Percentiles rank a stretch among this genome's conserved stretches.
Evolutionary conservation across 257 asterid species (phyloP).

Genomic region (Capsicum chinense): DNA sequence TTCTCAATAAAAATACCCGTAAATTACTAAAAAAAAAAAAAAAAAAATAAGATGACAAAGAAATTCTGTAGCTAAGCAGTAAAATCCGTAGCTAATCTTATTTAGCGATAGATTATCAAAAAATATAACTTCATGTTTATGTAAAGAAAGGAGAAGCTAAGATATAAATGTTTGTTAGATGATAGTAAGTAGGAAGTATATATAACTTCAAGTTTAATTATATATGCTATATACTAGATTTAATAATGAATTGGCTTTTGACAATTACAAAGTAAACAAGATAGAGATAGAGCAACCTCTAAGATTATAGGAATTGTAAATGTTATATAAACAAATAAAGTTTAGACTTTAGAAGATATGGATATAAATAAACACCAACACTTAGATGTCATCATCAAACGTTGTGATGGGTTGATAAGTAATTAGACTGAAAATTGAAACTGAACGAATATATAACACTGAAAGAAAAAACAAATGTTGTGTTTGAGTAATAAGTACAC

Average conservation of each 20-base stretch:
- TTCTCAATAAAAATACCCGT: conserved; percentile 24
- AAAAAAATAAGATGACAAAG: neutral
- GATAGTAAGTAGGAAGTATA: neutral
- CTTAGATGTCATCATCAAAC: neutral
- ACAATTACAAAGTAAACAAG: neutral
- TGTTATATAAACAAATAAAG: neutral
- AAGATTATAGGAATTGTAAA: neutral
- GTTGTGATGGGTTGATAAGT: neutral
- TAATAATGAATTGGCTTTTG: neutral
- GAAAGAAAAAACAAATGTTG: too few species aligned
- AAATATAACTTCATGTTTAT: neutral
- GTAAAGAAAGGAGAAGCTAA: neutral
- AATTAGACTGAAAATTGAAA: neutral
- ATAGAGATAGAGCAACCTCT: neutral
- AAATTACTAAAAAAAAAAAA: neutral
- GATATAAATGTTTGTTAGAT: neutral
- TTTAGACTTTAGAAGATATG: neutral
- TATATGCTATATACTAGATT: neutral
- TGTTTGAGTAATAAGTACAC: too few species aligned
- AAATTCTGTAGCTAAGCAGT: neutral
- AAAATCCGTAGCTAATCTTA: neutral
- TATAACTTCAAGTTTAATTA: neutral
- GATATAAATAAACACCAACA: neutral
- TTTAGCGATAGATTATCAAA: too few species aligned
- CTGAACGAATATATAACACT: too few species aligned